Evolutionary conservation across 2,329 filamentous ascomycete species (phyloP).

Genomic region (Aspergillus terreus): DNA sequence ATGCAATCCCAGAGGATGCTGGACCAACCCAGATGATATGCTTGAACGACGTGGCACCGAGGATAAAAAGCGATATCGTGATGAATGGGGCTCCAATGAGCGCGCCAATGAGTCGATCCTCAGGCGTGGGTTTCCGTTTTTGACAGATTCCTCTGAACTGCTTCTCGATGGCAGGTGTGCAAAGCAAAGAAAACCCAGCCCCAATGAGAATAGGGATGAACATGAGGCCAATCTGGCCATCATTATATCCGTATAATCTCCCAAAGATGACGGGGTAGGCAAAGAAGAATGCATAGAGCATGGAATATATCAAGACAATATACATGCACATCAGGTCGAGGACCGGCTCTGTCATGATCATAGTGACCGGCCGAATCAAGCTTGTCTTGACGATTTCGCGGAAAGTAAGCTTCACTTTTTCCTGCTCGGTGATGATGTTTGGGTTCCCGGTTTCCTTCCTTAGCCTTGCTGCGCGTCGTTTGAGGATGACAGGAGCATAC

Average conservation of each 20-base stretch:
- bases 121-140: slow-evolving; percentile 66
- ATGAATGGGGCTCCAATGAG: slow-evolving; percentile 67
- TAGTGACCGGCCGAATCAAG: slow-evolving; percentile 71
- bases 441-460: slow-evolving; percentile 30
- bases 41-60: slow-evolving; percentile 62
- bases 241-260: slow-evolving; percentile 56
- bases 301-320: slow-evolving; percentile 55
- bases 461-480: slow-evolving; percentile 28
- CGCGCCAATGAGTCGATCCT: slow-evolving; percentile 72
- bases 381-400: slow-evolving; percentile 58
- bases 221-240: slow-evolving; percentile 42
- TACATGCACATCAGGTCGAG: slow-evolving; percentile 65
- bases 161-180: slow-evolving; percentile 58
- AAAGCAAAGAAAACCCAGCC: slow-evolving; percentile 26
- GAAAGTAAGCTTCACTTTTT: slow-evolving; percentile 21
- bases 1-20: slow-evolving; percentile 58
- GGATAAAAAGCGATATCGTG: slow-evolving; percentile 59
- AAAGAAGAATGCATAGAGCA: slow-evolving; percentile 45
- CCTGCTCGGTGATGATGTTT: slow-evolving; percentile 32
- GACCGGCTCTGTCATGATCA: slow-evolving; percentile 60
- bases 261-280: slow-evolving; percentile 64
- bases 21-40: slow-evolving; percentile 53
- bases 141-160: slow-evolving; percentile 64
- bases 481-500: slow-evolving; percentile 31
- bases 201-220: slow-evolving; percentile 34